Conservation (phyloP, 1,284 basidiomycete genomes). For the Pascua sp. region DNA sequence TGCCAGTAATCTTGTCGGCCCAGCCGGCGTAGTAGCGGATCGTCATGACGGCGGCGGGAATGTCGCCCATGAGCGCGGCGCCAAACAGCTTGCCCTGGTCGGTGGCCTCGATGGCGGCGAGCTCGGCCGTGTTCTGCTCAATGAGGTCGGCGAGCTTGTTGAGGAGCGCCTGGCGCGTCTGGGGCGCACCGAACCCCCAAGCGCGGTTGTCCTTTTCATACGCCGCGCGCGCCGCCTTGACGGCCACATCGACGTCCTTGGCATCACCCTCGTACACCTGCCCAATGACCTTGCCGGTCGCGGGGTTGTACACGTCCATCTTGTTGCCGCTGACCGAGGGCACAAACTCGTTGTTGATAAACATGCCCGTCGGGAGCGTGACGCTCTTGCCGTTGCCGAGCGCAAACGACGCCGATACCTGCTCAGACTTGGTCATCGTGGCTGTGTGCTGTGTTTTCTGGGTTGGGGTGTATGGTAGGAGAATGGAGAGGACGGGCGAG, state of each 20-base stretch:
- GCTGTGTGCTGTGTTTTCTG: background rate
- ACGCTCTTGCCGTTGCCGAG: conserved; percentile 21
- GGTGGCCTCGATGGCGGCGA: conserved; percentile 69
- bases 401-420: conserved; percentile 8
- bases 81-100: conserved; percentile 81
- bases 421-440: conserved; percentile 2
- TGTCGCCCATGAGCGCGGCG: conserved; percentile 75
- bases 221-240: conserved; percentile 72
- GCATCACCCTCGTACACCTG: conserved; percentile 32
- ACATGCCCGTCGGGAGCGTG: conserved; percentile 14
- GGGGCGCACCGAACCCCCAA: conserved; percentile 56
- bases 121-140: conserved; percentile 65
- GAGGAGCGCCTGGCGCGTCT: conserved; percentile 69
- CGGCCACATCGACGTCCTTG: conserved; percentile 77
- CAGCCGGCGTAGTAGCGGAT: conserved; percentile 57
- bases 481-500: too few species aligned
- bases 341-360: conserved; percentile 40
- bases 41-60: conserved; percentile 72
- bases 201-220: conserved; percentile 69
- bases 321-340: conserved; percentile 24
- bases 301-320: conserved; percentile 45
- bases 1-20: conserved; percentile 72
- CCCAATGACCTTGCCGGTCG: conserved; percentile 55
- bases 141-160: conserved; percentile 86
- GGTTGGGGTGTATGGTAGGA: background rate